phyloP scores from a whole-genome alignment of 441 rosid species.

The Aquilaria agallochum region DNA sequence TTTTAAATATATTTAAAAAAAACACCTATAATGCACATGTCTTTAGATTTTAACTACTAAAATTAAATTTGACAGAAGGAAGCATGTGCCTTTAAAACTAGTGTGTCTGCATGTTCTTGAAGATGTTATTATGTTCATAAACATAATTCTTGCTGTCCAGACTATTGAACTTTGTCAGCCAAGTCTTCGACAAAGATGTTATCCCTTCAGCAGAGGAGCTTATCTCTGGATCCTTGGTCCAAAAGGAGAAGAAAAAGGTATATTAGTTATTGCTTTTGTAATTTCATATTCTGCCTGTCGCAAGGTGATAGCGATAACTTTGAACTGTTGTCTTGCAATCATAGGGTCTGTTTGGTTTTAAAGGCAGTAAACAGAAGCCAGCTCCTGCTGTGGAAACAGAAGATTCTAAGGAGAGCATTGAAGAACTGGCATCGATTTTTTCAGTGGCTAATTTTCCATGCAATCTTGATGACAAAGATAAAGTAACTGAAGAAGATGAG shows the following conservation, averaged over 20 bases:
- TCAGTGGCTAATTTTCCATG: slow-evolving; percentile 55
- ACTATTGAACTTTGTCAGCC: slow-evolving; percentile 49
- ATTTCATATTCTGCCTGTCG: slow-evolving; percentile 2
- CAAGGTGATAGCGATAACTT: too few species aligned
- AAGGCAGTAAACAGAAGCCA: slow-evolving; percentile 55
- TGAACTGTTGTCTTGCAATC: slow-evolving; percentile 6
- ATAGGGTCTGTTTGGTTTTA: slow-evolving; percentile 78
- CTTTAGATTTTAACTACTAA: too few species aligned
- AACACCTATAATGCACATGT: too few species aligned
- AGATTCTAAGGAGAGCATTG: slow-evolving; percentile 57
- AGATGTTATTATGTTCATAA: not conserved
- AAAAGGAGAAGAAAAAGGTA: slow-evolving; percentile 87
- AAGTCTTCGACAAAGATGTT: slow-evolving; percentile 54
- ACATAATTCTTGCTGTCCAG: slow-evolving; percentile 25
- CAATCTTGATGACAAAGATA: slow-evolving; percentile 33
- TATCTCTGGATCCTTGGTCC: slow-evolving; percentile 26
- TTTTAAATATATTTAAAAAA: too few species aligned
- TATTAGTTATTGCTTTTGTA: slow-evolving; percentile 6
- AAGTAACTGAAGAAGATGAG: slow-evolving; percentile 37
- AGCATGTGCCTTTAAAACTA: not conserved
- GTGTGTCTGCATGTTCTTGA: not conserved
- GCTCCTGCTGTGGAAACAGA: slow-evolving; percentile 52
- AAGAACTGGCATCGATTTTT: slow-evolving; percentile 55
- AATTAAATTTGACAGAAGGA: too few species aligned
- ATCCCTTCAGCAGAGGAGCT: slow-evolving; percentile 36